phyloP scores from a whole-genome alignment of 2,329 filamentous ascomycete species.

The Nothophaeocryptopus gaeumannii region DNA sequence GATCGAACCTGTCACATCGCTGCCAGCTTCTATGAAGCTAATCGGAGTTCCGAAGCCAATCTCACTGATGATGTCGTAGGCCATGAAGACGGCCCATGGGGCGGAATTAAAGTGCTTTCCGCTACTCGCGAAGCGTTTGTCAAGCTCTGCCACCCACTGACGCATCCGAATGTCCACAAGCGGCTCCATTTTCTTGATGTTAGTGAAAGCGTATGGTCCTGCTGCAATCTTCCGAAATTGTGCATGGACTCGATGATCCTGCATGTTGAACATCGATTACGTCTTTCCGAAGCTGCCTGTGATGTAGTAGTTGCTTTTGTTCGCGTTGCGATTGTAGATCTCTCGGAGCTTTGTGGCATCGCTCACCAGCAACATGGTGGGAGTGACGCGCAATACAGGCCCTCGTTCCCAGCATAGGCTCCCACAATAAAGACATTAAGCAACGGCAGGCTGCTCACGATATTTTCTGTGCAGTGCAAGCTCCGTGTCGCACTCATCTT shows the following conservation, averaged over 20 bases:
- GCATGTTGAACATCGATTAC: conserved; percentile 59
- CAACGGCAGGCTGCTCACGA: neutral
- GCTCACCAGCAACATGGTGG: conserved; percentile 51
- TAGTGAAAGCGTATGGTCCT: conserved; percentile 55
- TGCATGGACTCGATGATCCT: conserved; percentile 51
- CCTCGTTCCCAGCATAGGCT: neutral
- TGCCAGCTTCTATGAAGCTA: conserved; percentile 54
- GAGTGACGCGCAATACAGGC: conserved; percentile 23
- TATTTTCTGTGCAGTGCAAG: conserved; percentile 33
- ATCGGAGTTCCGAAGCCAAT: conserved; percentile 57
- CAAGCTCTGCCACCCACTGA: conserved; percentile 52
- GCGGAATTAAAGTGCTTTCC: conserved; percentile 53
- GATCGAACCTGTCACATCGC: conserved; percentile 44
- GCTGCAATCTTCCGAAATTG: conserved; percentile 55
- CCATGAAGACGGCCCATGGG: conserved; percentile 56
- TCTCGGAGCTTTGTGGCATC: conserved; percentile 55
- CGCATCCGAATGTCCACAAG: conserved; percentile 52
- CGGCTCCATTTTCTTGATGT: conserved; percentile 57
- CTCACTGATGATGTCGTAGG: conserved; percentile 58
- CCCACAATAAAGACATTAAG: neutral
- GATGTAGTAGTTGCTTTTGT: conserved; percentile 60
- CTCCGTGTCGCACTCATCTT: conserved; percentile 44
- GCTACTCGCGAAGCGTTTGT: conserved; percentile 45
- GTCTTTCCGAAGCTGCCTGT: conserved; percentile 56
- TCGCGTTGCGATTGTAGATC: conserved; percentile 55